phyloP scores from a whole-genome alignment of 2,329 filamentous ascomycete genomes.

The Arachnomyces sp. region DNA sequence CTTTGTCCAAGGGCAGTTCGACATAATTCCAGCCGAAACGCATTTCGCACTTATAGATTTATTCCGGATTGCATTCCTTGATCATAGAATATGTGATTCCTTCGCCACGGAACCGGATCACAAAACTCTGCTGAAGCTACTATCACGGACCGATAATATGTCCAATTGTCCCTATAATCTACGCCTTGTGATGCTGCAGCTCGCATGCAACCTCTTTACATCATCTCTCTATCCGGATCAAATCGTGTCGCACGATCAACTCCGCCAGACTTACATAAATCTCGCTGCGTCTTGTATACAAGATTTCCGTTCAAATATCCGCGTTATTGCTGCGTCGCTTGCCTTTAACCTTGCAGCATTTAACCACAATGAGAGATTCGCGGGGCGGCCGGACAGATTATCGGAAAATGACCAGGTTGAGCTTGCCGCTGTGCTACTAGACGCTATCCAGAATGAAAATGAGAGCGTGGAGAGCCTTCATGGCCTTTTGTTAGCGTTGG shows the following conservation, averaged over 20 bases:
- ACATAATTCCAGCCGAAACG: constrained; percentile 52
- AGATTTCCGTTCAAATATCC: constrained; percentile 67
- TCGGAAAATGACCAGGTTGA: constrained; percentile 69
- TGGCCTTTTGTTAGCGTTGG: constrained; percentile 68
- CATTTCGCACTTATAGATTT: constrained; percentile 83
- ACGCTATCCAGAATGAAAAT: constrained; percentile 55
- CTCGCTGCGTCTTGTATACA: constrained; percentile 72
- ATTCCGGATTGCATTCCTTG: constrained; percentile 67
- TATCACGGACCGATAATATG: constrained; percentile 46
- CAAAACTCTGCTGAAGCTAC: constrained; percentile 54
- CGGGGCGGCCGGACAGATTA: constrained; percentile 49
- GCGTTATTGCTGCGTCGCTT: constrained; percentile 74
- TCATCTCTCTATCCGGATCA: constrained; percentile 62
- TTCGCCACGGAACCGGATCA: constrained; percentile 69
- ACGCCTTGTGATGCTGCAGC: constrained; percentile 73
- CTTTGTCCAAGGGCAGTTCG: constrained; percentile 52
- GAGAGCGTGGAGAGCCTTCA: constrained; percentile 61
- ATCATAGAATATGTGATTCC: constrained; percentile 71
- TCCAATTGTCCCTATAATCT: constrained; percentile 66
- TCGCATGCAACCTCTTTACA: constrained; percentile 78
- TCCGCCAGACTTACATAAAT: constrained; percentile 56
- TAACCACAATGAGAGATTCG: constrained; percentile 60
- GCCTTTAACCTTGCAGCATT: constrained; percentile 73
- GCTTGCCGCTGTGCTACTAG: constrained; percentile 69
- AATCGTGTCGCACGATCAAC: constrained; percentile 45